These are phyloP conservation scores for Ustilago cynodontis DNA, from an alignment of 1,284 basidiomycete species.

Conservation along the genomic window DNA sequence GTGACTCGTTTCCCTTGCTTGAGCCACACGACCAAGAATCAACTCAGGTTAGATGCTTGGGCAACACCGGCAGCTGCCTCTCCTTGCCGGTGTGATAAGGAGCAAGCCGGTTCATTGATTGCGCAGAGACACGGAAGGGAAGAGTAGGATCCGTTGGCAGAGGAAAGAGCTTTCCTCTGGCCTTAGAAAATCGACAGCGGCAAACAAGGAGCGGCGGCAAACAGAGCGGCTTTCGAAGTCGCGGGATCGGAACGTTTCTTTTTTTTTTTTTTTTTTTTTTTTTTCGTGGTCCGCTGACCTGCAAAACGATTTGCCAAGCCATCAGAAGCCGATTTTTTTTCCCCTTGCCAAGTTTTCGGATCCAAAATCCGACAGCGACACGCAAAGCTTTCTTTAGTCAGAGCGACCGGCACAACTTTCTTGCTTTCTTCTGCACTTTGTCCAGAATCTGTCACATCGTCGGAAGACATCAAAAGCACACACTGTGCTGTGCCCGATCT, in stretches of 20 bases:
- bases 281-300: conserved; percentile 1
- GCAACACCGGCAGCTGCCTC: neutral
- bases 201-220: conserved; percentile 16
- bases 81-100: neutral
- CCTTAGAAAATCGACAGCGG: neutral
- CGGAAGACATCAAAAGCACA: neutral
- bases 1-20: neutral
- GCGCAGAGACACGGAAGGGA: neutral
- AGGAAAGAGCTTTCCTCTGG: neutral
- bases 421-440: neutral
- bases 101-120: neutral
- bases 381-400: neutral
- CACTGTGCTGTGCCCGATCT: conserved; percentile 1
- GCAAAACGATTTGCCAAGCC: conserved; percentile 8
- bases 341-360: neutral
- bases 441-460: neutral
- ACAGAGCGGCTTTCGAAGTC: conserved; percentile 15
- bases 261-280: neutral
- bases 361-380: neutral
- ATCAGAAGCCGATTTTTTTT: conserved; percentile 12
- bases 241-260: conserved; percentile 9
- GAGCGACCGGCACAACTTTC: conserved; percentile 18
- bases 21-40: neutral
- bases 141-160: neutral
- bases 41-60: neutral